Evolutionary conservation across 805 yeast genomes (phyloP), one percentile per base, ranked within the genome.

Genomic region (Saccharomycopsis fibuligera): DNA sequence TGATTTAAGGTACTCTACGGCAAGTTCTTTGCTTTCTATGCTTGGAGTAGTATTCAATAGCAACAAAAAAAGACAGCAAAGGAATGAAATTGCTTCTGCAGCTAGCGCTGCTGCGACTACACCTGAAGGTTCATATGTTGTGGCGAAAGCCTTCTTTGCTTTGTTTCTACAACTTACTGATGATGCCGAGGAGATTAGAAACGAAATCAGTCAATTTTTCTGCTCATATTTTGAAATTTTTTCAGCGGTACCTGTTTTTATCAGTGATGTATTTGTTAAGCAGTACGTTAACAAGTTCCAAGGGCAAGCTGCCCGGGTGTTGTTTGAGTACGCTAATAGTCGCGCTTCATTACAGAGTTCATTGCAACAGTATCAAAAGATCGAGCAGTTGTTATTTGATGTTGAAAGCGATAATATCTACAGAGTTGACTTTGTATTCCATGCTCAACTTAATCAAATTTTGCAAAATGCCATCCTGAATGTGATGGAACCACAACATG

Each of bases 381-480:
- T 44, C 3, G 43, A 25, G 5, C 14, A 68, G 17, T 66, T 70
- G 2, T 60, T 88, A 36, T 88, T 87, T 62, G 78, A 79, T 4
- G 64, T 73, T 5, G 96, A 88, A 59, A 78, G 76, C 56, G 76
- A 73, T 47, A 86, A 87, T 55, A 73, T 83, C 35, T 86, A 79
- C 63, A 69, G 79, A 55, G 50, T 48, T 17, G 50, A 46, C 4
- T 48, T 36, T 24, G 43, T 48, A 16, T 37, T 25, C 16, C 40
- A 48, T 35, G 6, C 35, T 1, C 40, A 27, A 14, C 29, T 45
- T 19, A 27, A 24, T 14, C 10, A 24, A 3, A 35, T 51, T 41
- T 6, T 47, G 36, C 14, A 17, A 3, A 14, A 16, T 25, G 17
- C 16, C 30, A 19, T 12, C n/a, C n/a, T n/a, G n/a, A 9, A 9